Evolutionary conservation across 352 stramenopile genomes (phyloP), one percentile per base, ranked within the genome.

Genomic region (Phytopythium ostracodes): DNA sequence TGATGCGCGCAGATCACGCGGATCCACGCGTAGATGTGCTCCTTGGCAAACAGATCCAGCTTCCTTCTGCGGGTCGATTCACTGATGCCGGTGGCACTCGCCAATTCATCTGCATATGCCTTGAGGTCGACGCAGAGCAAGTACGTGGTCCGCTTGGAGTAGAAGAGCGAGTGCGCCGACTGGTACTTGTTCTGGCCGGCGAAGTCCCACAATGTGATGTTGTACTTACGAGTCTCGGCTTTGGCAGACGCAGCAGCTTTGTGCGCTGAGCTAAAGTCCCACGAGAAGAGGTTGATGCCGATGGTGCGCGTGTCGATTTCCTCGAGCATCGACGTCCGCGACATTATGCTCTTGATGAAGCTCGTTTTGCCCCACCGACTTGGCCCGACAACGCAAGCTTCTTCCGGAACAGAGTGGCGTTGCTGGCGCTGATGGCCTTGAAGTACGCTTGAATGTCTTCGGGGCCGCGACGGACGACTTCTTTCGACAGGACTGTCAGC

Each of bases 351-450:
- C 38, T 71, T 70, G 47, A 76, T 69, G 43, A 79, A 57, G 36
- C 68, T 76, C 0, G 71, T 79, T 42, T 76, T 79, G 5, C 71
- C 68, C 65, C 62, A 73, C 15, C 56, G 38, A 14, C 60, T 79
- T 14, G 65, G 63, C 17, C 71, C 71, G 18, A 74, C 53, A 11
- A 79, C 61, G 35, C 71, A 74, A 76, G 46, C 36, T 79, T 79
- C 18, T 36, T 60, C 14, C 65, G 68, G 20, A 66, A 70, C 0
- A 66, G 42, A 4, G 11, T 12, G 8, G 7, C 17, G 18, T 49
- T 27, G 42, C 42, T 49, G 12, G 11, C 15, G 38, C 11, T 20
- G 17, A n/a, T 44, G 15, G n/a, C 10, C 1, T 51, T 51, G 44
- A 51, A 51, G 22, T 51, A 51, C 10, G n/a, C 12, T 25, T 29